Evolutionary conservation across 768 basidiomycete species (phyloP).

Genomic region (Glaciozyma martinii): DNA sequence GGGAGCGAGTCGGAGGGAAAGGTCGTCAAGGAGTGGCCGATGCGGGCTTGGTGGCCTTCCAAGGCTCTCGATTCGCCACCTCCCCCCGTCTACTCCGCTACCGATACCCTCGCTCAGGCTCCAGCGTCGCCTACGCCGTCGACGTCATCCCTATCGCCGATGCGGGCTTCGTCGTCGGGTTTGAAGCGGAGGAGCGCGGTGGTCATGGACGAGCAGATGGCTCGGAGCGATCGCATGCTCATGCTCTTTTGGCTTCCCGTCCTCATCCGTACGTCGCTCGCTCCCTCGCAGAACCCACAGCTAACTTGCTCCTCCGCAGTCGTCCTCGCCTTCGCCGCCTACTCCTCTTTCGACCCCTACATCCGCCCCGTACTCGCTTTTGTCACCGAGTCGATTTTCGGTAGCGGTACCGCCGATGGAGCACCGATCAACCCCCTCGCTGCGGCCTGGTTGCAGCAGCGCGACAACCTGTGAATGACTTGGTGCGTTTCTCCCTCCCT

Average conservation of each 20-base stretch:
- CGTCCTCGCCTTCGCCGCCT: constrained; percentile 16
- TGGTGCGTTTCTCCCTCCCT: no score
- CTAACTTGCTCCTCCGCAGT: constrained; percentile 4
- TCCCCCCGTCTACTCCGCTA: neutral
- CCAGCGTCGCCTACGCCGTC: neutral
- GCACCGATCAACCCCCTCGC: no score
- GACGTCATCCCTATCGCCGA: neutral
- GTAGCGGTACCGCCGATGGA: no score
- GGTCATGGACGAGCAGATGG: constrained; percentile 19
- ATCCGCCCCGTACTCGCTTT: constrained; percentile 14
- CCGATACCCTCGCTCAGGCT: neutral
- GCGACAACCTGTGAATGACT: no score
- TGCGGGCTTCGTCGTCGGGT: constrained; percentile 9
- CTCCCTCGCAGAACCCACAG: neutral
- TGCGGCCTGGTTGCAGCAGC: no score
- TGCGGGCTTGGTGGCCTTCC: neutral
- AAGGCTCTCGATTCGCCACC: neutral
- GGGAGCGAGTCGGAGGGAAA: neutral
- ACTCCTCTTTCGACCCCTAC: constrained; percentile 8
- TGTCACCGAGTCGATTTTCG: neutral
- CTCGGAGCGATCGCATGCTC: constrained; percentile 39
- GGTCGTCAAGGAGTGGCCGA: neutral
- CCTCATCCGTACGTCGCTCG: constrained; percentile 17
- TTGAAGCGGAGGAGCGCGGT: constrained; percentile 37
- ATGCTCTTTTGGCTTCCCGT: constrained; percentile 42